These are phyloP conservation scores for Dioszegia crocea DNA, from an alignment of 768 basidiomycete species.

Conservation along the genomic window DNA sequence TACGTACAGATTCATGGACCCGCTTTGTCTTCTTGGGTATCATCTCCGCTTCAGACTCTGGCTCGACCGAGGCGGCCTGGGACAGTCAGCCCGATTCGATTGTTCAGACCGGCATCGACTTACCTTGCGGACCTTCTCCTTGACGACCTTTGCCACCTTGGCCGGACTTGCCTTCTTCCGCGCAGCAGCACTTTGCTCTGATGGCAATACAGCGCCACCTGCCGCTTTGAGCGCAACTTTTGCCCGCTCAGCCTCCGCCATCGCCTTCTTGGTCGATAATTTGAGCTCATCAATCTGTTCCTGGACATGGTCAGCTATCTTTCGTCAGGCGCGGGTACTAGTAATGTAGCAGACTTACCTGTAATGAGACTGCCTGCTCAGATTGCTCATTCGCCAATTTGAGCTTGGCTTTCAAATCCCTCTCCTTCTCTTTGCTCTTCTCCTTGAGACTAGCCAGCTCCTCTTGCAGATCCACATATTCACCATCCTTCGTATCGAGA, in stretches of 20 bases:
- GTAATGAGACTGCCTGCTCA: slow-evolving; percentile 20
- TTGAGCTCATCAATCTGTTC: background rate
- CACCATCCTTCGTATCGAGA: slow-evolving; percentile 20
- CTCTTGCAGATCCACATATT: slow-evolving; percentile 30
- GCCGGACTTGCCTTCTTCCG: background rate
- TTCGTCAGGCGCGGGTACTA: too few relatives aligned
- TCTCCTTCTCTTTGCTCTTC: slow-evolving; percentile 29
- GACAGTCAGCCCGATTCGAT: too few relatives aligned
- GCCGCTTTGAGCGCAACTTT: background rate
- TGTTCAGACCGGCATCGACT: too few relatives aligned
- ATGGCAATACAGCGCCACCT: background rate
- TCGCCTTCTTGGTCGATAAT: background rate
- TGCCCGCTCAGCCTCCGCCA: background rate
- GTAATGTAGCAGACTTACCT: too few relatives aligned
- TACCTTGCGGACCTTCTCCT: slow-evolving; percentile 4
- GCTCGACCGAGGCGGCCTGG: background rate
- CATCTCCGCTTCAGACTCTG: slow-evolving; percentile 10
- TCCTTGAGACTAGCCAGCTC: slow-evolving; percentile 25
- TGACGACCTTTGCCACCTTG: background rate
- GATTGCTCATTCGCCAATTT: slow-evolving; percentile 23
- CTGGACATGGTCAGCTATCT: background rate
- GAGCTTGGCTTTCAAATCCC: slow-evolving; percentile 27
- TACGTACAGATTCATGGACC: background rate
- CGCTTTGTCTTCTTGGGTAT: slow-evolving; percentile 8
- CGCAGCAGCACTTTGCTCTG: background rate